Evolutionary conservation across 352 stramenopile species (phyloP).

Genomic region (Pythium brachiatum): DNA sequence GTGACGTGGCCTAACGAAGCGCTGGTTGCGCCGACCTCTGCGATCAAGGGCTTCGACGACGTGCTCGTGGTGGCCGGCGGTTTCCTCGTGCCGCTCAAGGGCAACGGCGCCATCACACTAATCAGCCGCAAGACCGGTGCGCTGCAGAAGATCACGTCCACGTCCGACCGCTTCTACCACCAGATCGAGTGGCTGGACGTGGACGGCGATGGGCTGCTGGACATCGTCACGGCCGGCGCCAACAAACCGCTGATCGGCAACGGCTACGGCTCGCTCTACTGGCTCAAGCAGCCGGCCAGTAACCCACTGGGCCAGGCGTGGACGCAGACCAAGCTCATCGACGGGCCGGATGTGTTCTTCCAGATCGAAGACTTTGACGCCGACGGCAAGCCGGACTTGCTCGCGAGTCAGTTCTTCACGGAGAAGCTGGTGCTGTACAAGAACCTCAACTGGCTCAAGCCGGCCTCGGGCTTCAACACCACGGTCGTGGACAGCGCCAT

Average conservation of each 20-base stretch:
- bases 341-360: conserved; percentile 20
- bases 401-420: conserved; percentile 20
- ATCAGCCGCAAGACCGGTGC: conserved; percentile 15
- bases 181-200: conserved; percentile 23
- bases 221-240: conserved; percentile 21
- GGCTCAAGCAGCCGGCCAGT: conserved; percentile 21
- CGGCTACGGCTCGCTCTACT: conserved; percentile 22
- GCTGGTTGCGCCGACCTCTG: conserved; percentile 5
- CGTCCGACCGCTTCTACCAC: conserved; percentile 21
- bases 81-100: conserved; percentile 22
- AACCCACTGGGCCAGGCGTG: conserved; percentile 18
- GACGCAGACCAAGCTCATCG: conserved; percentile 20
- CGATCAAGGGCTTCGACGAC: conserved; percentile 15
- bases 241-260: conserved; percentile 21
- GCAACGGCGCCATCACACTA: conserved; percentile 19
- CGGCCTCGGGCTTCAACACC: conserved; percentile 13
- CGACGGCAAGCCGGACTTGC: conserved; percentile 13
- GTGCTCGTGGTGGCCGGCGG: conserved; percentile 19
- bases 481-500: conserved; percentile 22
- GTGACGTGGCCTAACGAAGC: conserved; percentile 20
- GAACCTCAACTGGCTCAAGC: conserved; percentile 22
- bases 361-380: conserved; percentile 21
- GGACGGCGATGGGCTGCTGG: conserved; percentile 15
- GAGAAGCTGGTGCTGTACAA: conserved; percentile 23
- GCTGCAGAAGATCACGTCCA: conserved; percentile 20